phyloP scores from a whole-genome alignment of 2,329 filamentous ascomycete species.

The Scytalidium lignicola region DNA sequence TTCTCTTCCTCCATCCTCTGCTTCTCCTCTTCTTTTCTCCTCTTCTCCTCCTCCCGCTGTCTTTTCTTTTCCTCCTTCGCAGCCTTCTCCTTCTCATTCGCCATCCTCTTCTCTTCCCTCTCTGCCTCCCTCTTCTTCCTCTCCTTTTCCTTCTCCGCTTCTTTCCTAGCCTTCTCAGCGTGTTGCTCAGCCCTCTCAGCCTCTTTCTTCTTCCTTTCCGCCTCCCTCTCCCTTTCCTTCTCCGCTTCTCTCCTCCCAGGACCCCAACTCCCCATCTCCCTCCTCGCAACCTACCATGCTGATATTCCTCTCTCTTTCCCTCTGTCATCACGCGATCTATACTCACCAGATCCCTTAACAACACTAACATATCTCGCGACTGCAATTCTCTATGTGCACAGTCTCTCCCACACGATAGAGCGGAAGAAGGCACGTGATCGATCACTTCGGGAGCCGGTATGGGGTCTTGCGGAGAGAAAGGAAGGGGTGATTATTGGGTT shows the following conservation, averaged over 20 bases:
- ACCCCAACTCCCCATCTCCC: constrained; percentile 53
- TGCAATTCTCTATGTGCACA: constrained; percentile 69
- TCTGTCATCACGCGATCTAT: constrained; percentile 37
- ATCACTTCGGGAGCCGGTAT: constrained; percentile 69
- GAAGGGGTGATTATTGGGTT: constrained; percentile 76
- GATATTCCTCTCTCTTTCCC: constrained; percentile 62
- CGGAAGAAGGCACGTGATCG: constrained; percentile 71
- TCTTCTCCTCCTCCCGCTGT: constrained; percentile 29
- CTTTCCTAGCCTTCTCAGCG: constrained; percentile 35
- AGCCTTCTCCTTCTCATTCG: constrained; percentile 19
- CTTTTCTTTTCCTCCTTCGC: constrained; percentile 17
- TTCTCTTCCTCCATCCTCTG: constrained; percentile 41
- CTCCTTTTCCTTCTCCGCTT: constrained; percentile 24
- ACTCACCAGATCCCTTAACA: constrained; percentile 65
- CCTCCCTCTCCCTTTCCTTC: constrained; percentile 37
- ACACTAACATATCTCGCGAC: constrained; percentile 84
- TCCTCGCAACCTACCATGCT: constrained; percentile 76
- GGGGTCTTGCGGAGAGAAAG: constrained; percentile 69
- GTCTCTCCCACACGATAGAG: constrained; percentile 68
- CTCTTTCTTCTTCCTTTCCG: constrained; percentile 28
- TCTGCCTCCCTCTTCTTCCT: constrained; percentile 32
- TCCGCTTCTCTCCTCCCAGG: constrained; percentile 42
- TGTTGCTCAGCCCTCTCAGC: constrained; percentile 35
- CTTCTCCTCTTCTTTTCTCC: constrained; percentile 27
- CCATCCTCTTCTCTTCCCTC: constrained; percentile 23